A percentile compares a stretch with the other conserved stretches of the same genome.
phyloP scores from a whole-genome alignment of 2,329 filamentous ascomycete species.

The Apiospora marii region DNA sequence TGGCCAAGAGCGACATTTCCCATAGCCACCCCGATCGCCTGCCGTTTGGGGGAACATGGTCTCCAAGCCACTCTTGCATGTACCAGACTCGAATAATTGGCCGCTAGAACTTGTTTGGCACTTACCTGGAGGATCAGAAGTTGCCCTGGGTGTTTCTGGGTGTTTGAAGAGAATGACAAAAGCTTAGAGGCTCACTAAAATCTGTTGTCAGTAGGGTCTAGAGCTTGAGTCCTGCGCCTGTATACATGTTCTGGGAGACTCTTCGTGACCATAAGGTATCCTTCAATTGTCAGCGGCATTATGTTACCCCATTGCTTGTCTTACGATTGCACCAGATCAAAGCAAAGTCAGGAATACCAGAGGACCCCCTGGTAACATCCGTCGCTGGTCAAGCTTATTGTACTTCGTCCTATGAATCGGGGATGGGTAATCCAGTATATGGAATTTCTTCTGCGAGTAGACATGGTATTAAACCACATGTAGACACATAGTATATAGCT shows the following conservation, averaged over 20 bases:
- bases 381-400: neutral
- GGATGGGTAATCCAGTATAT: neutral
- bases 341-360: neutral
- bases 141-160: too few species aligned
- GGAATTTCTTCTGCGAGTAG: neutral
- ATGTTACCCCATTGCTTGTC: too few species aligned
- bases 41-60: too few species aligned
- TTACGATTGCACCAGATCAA: neutral
- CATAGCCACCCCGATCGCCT: too few species aligned
- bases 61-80: too few species aligned
- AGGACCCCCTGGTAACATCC: neutral
- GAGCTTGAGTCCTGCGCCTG: neutral
- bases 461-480: neutral
- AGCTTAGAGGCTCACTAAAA: too few species aligned
- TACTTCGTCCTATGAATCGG: neutral
- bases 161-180: too few species aligned
- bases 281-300: too few species aligned
- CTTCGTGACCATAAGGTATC: too few species aligned
- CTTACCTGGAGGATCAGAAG: neutral
- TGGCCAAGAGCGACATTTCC: too few species aligned
- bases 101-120: too few species aligned
- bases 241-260: neutral
- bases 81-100: too few species aligned
- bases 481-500: neutral
- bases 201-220: neutral